A percentile compares a stretch with the other conserved stretches of the same genome.
Conservation (phyloP, 306 rosid species). For the Cicer arietinum region DNA sequence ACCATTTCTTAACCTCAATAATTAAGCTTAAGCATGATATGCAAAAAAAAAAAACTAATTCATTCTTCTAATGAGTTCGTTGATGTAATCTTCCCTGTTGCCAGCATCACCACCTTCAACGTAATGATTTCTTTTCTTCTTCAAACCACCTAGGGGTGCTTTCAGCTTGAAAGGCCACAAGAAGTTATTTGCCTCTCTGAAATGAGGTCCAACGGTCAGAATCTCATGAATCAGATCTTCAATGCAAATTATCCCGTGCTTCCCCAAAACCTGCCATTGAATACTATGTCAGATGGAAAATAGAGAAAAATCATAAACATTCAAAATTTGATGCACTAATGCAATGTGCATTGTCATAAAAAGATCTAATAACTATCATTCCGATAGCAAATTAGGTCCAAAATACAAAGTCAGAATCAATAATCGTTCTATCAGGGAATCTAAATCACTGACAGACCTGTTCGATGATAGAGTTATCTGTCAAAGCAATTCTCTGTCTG, state of each 20-base stretch:
- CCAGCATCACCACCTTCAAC: constrained; percentile 91
- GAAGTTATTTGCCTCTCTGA: constrained; percentile 81
- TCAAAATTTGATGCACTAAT: background rate
- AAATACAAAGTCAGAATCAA: no score
- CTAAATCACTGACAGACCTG: constrained; percentile 45
- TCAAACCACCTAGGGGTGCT: constrained; percentile 78
- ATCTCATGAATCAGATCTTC: constrained; percentile 87
- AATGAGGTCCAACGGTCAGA: constrained; percentile 78
- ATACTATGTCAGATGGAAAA: background rate
- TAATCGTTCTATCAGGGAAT: background rate
- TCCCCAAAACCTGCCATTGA: constrained; percentile 65
- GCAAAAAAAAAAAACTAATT: constrained; percentile 50
- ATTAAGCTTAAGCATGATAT: background rate
- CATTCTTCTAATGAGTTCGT: constrained; percentile 84
- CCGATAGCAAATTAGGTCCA: background rate
- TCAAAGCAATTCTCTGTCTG: constrained; percentile 71
- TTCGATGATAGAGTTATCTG: constrained; percentile 70
- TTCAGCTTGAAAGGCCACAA: constrained; percentile 85
- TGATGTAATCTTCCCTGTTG: constrained; percentile 68
- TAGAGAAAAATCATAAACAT: background rate
- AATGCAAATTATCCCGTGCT: constrained; percentile 67
- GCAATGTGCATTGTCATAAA: background rate
- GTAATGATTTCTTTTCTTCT: constrained; percentile 83
- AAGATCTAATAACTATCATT: background rate
- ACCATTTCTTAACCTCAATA: constrained; percentile 8